Conservation (phyloP, 1,139 yeast genomes). For the Zygoascus sp. region DNA sequence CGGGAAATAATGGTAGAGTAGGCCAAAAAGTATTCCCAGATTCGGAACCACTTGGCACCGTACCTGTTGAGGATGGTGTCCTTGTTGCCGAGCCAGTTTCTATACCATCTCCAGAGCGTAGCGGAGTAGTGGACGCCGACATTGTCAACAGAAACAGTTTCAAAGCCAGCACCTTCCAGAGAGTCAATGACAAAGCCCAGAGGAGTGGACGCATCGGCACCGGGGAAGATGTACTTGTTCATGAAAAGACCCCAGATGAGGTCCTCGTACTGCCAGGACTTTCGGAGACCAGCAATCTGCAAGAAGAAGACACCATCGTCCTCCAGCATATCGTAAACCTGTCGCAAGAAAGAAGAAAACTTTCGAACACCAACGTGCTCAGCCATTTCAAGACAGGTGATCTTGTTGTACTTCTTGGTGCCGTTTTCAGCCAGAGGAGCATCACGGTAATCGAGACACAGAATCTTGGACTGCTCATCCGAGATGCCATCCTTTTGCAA, state of each 20-base stretch:
- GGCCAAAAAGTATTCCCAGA: slow-evolving; percentile 90
- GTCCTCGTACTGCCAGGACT: slow-evolving; percentile 93
- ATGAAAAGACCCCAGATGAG: slow-evolving; percentile 91
- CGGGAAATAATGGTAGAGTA: slow-evolving; percentile 78
- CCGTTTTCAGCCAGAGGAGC: slow-evolving; percentile 62
- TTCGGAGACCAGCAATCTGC: slow-evolving; percentile 89
- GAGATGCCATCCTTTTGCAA: slow-evolving; percentile 65
- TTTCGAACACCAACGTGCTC: slow-evolving; percentile 95
- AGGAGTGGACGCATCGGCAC: slow-evolving; percentile 96
- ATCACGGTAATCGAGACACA: slow-evolving; percentile 87
- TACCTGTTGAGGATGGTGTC: slow-evolving; percentile 74
- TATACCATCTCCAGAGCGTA: slow-evolving; percentile 91
- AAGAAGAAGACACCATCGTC: slow-evolving; percentile 86
- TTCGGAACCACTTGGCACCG: slow-evolving; percentile 87
- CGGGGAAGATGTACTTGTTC: slow-evolving; percentile 96
- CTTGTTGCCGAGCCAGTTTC: slow-evolving; percentile 87
- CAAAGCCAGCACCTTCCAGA: slow-evolving; percentile 83
- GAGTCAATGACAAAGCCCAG: slow-evolving; percentile 73
- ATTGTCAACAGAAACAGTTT: slow-evolving; percentile 76
- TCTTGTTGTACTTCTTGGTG: slow-evolving; percentile 72
- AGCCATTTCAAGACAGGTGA: slow-evolving; percentile 91
- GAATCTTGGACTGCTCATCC: slow-evolving; percentile 64
- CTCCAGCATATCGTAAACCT: slow-evolving; percentile 80
- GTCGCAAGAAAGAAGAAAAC: slow-evolving; percentile 67
- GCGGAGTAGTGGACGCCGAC: slow-evolving; percentile 92